These are phyloP conservation scores for Phylloporus gajari DNA, from an alignment of 1,284 basidiomycete species.

Conservation along the genomic window DNA sequence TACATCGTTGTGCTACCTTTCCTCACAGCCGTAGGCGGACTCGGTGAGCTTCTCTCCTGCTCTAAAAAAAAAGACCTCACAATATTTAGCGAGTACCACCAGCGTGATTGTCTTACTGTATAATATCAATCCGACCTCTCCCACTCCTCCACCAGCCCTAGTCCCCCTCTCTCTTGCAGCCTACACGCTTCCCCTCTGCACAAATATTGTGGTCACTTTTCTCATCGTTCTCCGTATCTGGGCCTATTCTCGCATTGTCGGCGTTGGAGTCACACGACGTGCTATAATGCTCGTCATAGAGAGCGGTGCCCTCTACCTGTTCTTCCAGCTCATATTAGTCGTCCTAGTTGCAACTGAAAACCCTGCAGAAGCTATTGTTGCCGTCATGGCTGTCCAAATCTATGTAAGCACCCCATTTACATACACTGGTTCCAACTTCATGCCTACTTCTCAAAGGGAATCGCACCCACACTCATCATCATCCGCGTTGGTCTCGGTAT, in stretches of 20 bases:
- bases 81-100: slow-evolving; percentile 39
- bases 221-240: slow-evolving; percentile 54
- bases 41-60: slow-evolving; percentile 39
- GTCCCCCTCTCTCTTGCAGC: slow-evolving; percentile 46
- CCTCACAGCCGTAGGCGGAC: slow-evolving; percentile 44
- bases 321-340: slow-evolving; percentile 53
- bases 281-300: slow-evolving; percentile 52
- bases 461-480: slow-evolving; percentile 47
- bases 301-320: slow-evolving; percentile 53
- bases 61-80: neutral
- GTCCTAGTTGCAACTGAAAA: slow-evolving; percentile 48
- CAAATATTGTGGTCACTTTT: slow-evolving; percentile 50
- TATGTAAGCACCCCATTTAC: slow-evolving; percentile 44
- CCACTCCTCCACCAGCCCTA: slow-evolving; percentile 41
- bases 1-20: slow-evolving; percentile 46
- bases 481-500: slow-evolving; percentile 45
- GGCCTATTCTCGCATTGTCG: slow-evolving; percentile 32
- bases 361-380: slow-evolving; percentile 49
- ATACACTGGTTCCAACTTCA: neutral
- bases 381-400: slow-evolving; percentile 51
- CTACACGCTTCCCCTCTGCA: slow-evolving; percentile 50
- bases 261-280: slow-evolving; percentile 24
- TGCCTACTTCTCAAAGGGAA: slow-evolving; percentile 31
- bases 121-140: slow-evolving; percentile 34
- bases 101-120: slow-evolving; percentile 37